Evolutionary conservation across 108 stramenopile species (phyloP).

Genomic region (Bacterosira constricta): DNA sequence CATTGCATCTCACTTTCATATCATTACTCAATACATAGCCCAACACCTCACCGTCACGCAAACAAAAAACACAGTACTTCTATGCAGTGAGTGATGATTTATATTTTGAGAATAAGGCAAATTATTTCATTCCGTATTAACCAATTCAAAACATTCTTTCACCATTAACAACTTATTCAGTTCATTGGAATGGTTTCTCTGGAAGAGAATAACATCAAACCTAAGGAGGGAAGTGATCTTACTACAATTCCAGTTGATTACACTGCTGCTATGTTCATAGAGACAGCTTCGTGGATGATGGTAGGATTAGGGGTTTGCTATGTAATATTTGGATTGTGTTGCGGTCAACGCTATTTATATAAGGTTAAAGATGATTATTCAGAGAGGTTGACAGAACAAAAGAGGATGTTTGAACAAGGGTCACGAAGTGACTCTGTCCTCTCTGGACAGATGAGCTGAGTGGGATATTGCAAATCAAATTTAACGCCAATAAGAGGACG

Average conservation of each 20-base stretch:
- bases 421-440: not conserved
- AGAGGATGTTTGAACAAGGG: not conserved
- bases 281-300: conserved; percentile 15
- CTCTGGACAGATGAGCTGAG: too few relatives aligned
- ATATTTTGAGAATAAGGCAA: too few relatives aligned
- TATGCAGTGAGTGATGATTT: too few relatives aligned
- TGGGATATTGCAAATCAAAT: not conserved
- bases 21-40: not conserved
- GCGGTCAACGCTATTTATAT: conserved; percentile 5
- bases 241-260: not conserved
- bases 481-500: not conserved
- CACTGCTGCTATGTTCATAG: conserved; percentile 10
- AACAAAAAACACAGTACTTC: not conserved
- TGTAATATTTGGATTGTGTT: conserved; percentile 6
- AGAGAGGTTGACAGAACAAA: not conserved
- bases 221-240: not conserved
- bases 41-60: not conserved
- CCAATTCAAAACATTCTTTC: too few relatives aligned
- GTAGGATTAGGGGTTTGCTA: conserved; percentile 4
- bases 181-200: conserved; percentile 15
- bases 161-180: too few relatives aligned
- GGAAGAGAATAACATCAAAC: conserved; percentile 21
- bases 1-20: not conserved
- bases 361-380: not conserved
- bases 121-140: too few relatives aligned